phyloP scores from a whole-genome alignment of 306 rosid genomes.

The Vigna hirtella region DNA sequence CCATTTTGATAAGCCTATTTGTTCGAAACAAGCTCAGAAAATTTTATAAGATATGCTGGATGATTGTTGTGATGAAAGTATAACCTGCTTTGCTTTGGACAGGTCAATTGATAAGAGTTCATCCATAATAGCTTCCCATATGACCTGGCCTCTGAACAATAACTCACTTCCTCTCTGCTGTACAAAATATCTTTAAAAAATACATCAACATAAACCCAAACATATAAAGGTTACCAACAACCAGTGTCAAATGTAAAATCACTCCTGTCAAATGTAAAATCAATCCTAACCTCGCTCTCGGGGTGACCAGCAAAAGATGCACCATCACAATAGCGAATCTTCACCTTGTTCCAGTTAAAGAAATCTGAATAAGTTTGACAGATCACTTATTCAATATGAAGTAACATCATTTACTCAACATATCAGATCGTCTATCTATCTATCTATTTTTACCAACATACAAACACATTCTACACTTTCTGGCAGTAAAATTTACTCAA shows the following conservation, averaged over 20 bases:
- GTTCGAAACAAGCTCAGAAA: slow-evolving; percentile 10
- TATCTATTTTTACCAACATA: background rate
- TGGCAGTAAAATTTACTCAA: slow-evolving; percentile 14
- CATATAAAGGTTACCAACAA: background rate
- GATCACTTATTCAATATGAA: slow-evolving; percentile 24
- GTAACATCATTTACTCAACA: slow-evolving; percentile 40
- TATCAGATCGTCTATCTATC: background rate
- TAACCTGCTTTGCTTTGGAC: slow-evolving; percentile 83
- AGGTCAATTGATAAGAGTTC: slow-evolving; percentile 84
- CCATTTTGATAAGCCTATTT: slow-evolving; percentile 2
- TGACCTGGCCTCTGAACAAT: slow-evolving; percentile 92
- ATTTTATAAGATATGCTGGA: background rate
- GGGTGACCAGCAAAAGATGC: slow-evolving; percentile 92
- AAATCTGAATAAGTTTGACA: slow-evolving; percentile 72
- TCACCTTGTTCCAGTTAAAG: slow-evolving; percentile 97
- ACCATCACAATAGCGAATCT: slow-evolving; percentile 94
- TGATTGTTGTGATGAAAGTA: slow-evolving; percentile 23
- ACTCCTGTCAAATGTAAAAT: slow-evolving; percentile 48
- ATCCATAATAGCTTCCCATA: slow-evolving; percentile 85
- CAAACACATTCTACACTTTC: slow-evolving; percentile 15
- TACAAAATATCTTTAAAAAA: slow-evolving; percentile 30
- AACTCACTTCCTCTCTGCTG: slow-evolving; percentile 58
- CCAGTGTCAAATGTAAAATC: slow-evolving; percentile 7
- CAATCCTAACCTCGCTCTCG: slow-evolving; percentile 67
- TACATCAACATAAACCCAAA: slow-evolving; percentile 24